These are phyloP conservation scores for Cadophora gregata DNA, from an alignment of 2,329 filamentous ascomycete genomes.

Conservation along the genomic window DNA sequence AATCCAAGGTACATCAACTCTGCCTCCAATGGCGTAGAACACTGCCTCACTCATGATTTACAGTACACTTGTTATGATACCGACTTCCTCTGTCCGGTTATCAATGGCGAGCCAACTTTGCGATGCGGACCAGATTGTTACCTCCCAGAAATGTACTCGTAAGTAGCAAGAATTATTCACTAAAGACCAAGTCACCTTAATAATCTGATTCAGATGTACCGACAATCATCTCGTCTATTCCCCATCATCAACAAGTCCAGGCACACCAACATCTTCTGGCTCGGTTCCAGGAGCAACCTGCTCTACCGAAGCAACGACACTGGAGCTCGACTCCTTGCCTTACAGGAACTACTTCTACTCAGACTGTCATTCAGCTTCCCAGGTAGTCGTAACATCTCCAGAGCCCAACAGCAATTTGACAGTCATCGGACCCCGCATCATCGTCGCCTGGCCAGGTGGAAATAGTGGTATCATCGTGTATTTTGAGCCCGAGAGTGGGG, in stretches of 20 bases:
- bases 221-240: slow-evolving; percentile 40
- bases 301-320: slow-evolving; percentile 23
- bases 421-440: slow-evolving; percentile 62
- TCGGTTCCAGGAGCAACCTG: slow-evolving; percentile 24
- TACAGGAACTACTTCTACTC: slow-evolving; percentile 72
- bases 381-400: slow-evolving; percentile 67
- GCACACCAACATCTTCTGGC: slow-evolving; percentile 15
- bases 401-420: slow-evolving; percentile 57
- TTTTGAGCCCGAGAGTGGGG: slow-evolving; percentile 59
- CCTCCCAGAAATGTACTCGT: slow-evolving; percentile 44
- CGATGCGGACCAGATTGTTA: slow-evolving; percentile 48
- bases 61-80: slow-evolving; percentile 48
- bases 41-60: neutral
- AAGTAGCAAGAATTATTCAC: neutral
- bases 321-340: slow-evolving; percentile 48
- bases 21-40: neutral
- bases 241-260: slow-evolving; percentile 29
- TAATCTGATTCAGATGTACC: slow-evolving; percentile 22
- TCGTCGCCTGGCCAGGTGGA: slow-evolving; percentile 69
- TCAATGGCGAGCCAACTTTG: slow-evolving; percentile 44
- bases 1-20: slow-evolving; percentile 23
- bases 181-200: neutral
- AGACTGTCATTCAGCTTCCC: slow-evolving; percentile 63
- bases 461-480: slow-evolving; percentile 65
- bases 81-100: slow-evolving; percentile 47